phyloP scores from a whole-genome alignment of 1,139 yeast species.

The Komagataea norvegica region DNA sequence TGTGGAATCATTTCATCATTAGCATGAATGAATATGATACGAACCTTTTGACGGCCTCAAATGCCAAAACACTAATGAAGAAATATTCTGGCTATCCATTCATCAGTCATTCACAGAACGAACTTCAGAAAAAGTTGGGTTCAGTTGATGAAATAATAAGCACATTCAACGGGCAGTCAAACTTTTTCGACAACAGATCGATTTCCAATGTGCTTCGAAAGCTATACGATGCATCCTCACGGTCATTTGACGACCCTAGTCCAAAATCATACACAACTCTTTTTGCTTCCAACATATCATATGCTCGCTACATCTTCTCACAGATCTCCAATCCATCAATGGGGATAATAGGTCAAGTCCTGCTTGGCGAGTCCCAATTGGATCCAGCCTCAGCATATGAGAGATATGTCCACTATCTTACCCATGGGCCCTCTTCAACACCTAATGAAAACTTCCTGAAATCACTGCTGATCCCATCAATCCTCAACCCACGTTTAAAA shows the following conservation, averaged over 20 bases:
- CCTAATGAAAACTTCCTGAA: constrained; percentile 39
- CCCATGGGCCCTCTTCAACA: constrained; percentile 15
- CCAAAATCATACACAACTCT: constrained; percentile 1
- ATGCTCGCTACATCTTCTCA: constrained; percentile 21
- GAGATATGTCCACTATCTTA: constrained; percentile 29
- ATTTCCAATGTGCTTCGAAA: constrained; percentile 11
- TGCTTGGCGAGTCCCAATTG: constrained; percentile 43
- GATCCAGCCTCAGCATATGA: constrained; percentile 36
- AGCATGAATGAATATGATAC: constrained; percentile 2
- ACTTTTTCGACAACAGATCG: constrained; percentile 19
- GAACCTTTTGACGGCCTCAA: background rate
- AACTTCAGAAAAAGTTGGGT: constrained; percentile 6
- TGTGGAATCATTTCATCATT: constrained; percentile 11
- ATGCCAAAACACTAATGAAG: constrained; percentile 1
- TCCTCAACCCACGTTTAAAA: constrained; percentile 22
- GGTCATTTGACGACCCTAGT: too few relatives aligned
- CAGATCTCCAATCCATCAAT: constrained; percentile 16
- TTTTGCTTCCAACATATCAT: constrained; percentile 14
- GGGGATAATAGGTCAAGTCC: constrained; percentile 21
- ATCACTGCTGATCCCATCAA: constrained; percentile 42
- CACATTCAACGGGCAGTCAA: constrained; percentile 4
- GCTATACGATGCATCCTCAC: constrained; percentile 6
- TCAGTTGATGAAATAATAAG: constrained; percentile 8
- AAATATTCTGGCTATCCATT: constrained; percentile 2
- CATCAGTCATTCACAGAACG: constrained; percentile 6